phyloP scores from a whole-genome alignment of 108 stramenopile species.

The Halocafeteria seosinensis region DNA sequence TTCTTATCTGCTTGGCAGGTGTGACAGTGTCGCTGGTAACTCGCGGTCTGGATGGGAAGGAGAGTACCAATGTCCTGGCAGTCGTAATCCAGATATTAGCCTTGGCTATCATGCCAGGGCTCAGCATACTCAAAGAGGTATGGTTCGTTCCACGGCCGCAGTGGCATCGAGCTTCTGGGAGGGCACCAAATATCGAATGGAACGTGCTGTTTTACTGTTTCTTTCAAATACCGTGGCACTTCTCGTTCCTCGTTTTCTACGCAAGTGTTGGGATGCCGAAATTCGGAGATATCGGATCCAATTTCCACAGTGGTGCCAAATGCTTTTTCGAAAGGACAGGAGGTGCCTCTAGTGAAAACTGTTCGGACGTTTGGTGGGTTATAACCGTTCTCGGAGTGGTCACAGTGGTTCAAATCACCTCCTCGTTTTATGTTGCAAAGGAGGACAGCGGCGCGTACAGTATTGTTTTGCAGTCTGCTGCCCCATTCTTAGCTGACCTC shows the following conservation, averaged over 20 bases:
- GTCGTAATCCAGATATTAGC: not conserved
- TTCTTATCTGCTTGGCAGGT: not conserved
- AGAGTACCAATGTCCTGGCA: not conserved
- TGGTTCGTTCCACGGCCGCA: not conserved
- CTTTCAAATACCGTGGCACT: not conserved
- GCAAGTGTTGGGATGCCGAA: not conserved
- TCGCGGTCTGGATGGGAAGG: not conserved
- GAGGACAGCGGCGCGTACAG: not conserved
- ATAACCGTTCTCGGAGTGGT: not conserved
- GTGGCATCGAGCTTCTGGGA: not conserved
- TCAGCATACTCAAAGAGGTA: not conserved
- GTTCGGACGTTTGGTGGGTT: not conserved
- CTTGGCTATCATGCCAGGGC: not conserved
- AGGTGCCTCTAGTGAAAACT: not conserved
- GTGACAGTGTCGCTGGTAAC: not conserved
- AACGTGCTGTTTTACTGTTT: not conserved
- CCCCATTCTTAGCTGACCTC: not conserved
- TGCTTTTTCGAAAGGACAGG: not conserved
- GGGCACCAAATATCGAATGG: not conserved
- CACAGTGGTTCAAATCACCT: not conserved
- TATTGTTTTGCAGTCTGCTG: not conserved
- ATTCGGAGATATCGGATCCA: not conserved
- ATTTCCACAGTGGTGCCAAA: not conserved
- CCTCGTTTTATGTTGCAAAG: not conserved
- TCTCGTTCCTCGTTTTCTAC: not conserved